Evolutionary conservation across 1,284 basidiomycete genomes (phyloP).

Genomic region (Irpex lacteus): DNA sequence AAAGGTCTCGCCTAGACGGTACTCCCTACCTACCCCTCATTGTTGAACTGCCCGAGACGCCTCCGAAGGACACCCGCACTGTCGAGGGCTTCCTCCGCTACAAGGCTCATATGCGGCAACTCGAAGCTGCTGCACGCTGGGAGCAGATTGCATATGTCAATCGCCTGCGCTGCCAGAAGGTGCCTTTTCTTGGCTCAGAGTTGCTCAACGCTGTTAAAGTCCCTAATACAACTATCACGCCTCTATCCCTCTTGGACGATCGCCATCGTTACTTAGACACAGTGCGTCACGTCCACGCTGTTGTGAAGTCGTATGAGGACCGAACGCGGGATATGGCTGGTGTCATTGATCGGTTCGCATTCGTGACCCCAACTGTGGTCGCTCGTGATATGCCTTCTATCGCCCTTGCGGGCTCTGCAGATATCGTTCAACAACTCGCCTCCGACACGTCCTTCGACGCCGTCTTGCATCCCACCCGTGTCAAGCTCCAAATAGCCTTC

Average conservation of each 20-base stretch:
- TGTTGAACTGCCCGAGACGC: slow-evolving; percentile 51
- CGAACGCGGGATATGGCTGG: slow-evolving; percentile 58
- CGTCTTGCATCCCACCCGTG: slow-evolving; percentile 68
- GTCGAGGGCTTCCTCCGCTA: slow-evolving; percentile 71
- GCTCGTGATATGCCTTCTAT: slow-evolving; percentile 72
- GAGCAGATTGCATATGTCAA: slow-evolving; percentile 76
- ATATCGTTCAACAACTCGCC: slow-evolving; percentile 31
- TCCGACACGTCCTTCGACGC: slow-evolving; percentile 54
- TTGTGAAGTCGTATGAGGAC: slow-evolving; percentile 64
- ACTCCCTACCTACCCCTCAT: slow-evolving; percentile 64
- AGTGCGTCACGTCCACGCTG: slow-evolving; percentile 37
- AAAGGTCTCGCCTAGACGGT: slow-evolving; percentile 65
- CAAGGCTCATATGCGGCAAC: slow-evolving; percentile 52
- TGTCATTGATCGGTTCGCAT: slow-evolving; percentile 75
- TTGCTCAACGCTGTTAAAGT: slow-evolving; percentile 51
- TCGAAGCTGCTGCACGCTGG: slow-evolving; percentile 61
- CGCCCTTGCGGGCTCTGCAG: slow-evolving; percentile 47
- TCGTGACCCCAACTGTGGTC: slow-evolving; percentile 80
- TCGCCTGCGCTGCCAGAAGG: slow-evolving; percentile 60
- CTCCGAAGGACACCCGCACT: slow-evolving; percentile 73
- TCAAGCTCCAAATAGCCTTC: slow-evolving; percentile 92
- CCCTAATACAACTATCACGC: slow-evolving; percentile 52
- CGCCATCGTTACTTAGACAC: slow-evolving; percentile 41
- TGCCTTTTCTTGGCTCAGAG: slow-evolving; percentile 60
- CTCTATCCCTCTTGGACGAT: slow-evolving; percentile 46